Base-by-base conservation (phyloP, 2,329 filamentous ascomycete genomes). In the Fusarium compactum region DNA sequence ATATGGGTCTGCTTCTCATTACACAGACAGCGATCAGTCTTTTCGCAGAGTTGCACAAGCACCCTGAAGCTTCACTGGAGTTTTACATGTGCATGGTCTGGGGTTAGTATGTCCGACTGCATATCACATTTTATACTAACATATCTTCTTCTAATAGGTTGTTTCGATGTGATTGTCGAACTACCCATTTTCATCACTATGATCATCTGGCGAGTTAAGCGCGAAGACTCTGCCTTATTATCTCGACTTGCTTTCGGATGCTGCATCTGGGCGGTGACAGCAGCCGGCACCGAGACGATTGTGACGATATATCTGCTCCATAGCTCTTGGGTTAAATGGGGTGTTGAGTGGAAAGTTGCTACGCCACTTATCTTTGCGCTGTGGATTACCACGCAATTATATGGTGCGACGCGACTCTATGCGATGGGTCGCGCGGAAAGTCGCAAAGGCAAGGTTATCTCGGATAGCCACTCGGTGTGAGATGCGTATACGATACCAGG, bases 41-140 rank as follows among this genome's bases (percentile, higher is more conserved):
- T 22, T 65, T 65, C 4, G 62, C 62, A 4, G 14, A 65, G 2
- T 40, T 34, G 2, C 6, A 46, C 9, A 65, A 58, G 16, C 52
- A 64, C 8, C 51, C 14, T 7, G 60, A 65, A 25, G 62, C 62
- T 8, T 58, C 62, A 2, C 6, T 58, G 0, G 62, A 65, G n/a
- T 65, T 65, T 20, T 65, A 58, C n/a, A 65, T 65, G 62, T 65
- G 62, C 38, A 65, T 65, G 62, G 52, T 65, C 30, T 65, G 62
- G 62, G 62, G 62, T 65, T 12, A 29, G 58, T 64, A 16, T 8
- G 5, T 6, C 10, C 8, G 5, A 4, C 6, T 8, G 5, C 6
- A 2, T 3, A 6, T 5, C 6, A 12, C 9, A 2, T 11, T 8
- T 1, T 7, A 10, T 27, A 20, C 60, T 65, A 14, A 58, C 22